A percentile compares a stretch with the other conserved stretches of the same genome.
Conservation (phyloP, 139 green algal genomes). For the Trebouxia sp. region DNA sequence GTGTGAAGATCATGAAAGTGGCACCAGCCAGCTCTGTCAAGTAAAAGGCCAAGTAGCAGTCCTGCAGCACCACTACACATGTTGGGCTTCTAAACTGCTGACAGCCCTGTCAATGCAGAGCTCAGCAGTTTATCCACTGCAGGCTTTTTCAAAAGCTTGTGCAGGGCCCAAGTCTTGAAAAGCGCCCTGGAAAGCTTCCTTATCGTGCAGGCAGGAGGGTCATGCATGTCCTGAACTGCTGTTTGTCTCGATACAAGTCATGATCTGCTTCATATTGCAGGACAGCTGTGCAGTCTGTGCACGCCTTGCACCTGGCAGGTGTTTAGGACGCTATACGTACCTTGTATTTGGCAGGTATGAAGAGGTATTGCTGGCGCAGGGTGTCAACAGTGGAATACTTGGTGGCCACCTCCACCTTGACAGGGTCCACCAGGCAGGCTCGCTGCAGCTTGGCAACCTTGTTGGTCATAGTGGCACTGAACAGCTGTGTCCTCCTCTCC, state of each 20-base stretch:
- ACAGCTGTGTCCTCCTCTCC: constrained; percentile 93
- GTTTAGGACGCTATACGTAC: background rate
- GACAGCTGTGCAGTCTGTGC: no score
- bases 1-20: constrained; percentile 90
- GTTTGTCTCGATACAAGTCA: no score
- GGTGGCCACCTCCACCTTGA: constrained; percentile 94
- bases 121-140: no score
- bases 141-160: background rate
- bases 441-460: constrained; percentile 99
- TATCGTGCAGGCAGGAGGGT: no score
- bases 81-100: background rate
- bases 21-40: constrained; percentile 81
- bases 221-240: no score
- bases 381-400: constrained; percentile 98
- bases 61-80: constrained; percentile 37
- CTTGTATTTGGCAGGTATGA: constrained; percentile 99
- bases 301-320: background rate
- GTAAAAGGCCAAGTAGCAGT: constrained; percentile 91
- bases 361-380: constrained; percentile 97
- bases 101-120: no score
- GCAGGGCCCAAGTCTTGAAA: no score
- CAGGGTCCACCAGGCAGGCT: constrained; percentile 89
- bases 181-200: no score
- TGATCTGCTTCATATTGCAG: no score
- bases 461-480: constrained; percentile 98